These are phyloP conservation scores for Articulospora tetracladia DNA, from an alignment of 495 filamentous ascomycete species.

Conservation along the genomic window DNA sequence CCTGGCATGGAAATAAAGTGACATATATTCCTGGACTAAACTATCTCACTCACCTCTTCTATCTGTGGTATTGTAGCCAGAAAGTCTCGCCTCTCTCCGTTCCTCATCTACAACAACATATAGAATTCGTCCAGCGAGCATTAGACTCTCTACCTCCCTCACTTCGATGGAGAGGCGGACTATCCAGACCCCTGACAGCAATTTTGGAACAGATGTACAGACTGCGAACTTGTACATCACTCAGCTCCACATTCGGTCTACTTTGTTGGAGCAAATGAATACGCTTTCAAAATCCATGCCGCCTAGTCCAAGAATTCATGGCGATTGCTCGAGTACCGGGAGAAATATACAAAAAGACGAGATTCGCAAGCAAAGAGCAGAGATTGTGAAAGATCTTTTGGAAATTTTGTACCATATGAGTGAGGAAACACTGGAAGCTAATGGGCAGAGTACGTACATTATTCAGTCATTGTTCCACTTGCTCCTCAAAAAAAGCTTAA, in stretches of 20 bases:
- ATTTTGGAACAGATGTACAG: slow-evolving; percentile 20
- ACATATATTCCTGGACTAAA: slow-evolving; percentile 13
- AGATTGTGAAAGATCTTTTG: slow-evolving; percentile 14
- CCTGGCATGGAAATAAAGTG: slow-evolving; percentile 10
- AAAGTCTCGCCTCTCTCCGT: not conserved
- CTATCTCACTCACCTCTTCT: slow-evolving; percentile 14
- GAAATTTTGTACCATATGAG: slow-evolving; percentile 19
- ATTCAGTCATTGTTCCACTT: too few relatives aligned
- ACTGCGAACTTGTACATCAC: slow-evolving; percentile 18
- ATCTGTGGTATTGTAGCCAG: slow-evolving; percentile 15
- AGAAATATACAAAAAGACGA: not conserved
- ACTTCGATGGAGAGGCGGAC: slow-evolving; percentile 15
- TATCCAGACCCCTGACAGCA: slow-evolving; percentile 16
- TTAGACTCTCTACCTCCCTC: slow-evolving; percentile 10
- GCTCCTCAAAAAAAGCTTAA: too few relatives aligned
- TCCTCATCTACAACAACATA: slow-evolving; percentile 1
- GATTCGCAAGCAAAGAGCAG: not conserved
- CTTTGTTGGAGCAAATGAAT: slow-evolving; percentile 8
- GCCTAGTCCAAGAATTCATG: too few relatives aligned
- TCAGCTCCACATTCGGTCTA: slow-evolving; percentile 18
- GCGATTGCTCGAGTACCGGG: not conserved
- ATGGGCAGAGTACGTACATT: slow-evolving; percentile 12
- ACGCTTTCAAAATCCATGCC: too few relatives aligned
- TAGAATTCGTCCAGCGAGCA: slow-evolving; percentile 3
- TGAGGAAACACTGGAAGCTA: slow-evolving; percentile 15